Evolutionary conservation across 805 yeast species (phyloP), one percentile per base, ranked within the genome.

Genomic region (Metschnikowia similis): DNA sequence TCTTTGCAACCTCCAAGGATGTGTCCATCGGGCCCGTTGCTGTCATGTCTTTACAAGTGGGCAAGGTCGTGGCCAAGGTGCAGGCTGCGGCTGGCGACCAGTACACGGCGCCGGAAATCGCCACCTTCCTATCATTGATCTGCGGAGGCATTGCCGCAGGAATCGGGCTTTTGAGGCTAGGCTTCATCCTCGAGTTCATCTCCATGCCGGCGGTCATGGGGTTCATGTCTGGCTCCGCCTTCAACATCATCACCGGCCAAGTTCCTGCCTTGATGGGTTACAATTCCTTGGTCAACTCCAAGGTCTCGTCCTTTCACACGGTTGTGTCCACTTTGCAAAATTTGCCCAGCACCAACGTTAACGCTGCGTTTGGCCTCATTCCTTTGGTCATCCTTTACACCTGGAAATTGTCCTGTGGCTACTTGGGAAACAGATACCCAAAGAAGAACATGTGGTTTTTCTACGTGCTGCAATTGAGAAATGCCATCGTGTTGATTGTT

Each of bases 11-110:
- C 11, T 87, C 96, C 26, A 91, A 91, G 67, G 97, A 91, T 75
- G 96, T 91, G 35, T 86, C 95, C 53, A 90, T 91, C 60, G 97
- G 97, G 28, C 97, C 97, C 9, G 97, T 91, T 35, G 97, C 97
- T 10, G 97, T 91, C 50, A 90, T 91, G 96, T 87, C 96, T 13
- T 66, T 82, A 56, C 91, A 89, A 65, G 89, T 88, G 34, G 84
- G 91, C 45, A 87, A 85, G 65, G 89, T 88, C 49, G 76, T 91
- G 48, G 76, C 81, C 28, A 72, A 74, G 45, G 94, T 90, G 9
- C 80, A 80, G 53, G 57, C 35, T 2, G 56, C 65, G 47, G 57
- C 44, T 34, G 76, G 75, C 26, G 77, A 74, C 52, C 74, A 76
- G 54, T 73, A 74, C 46, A 60, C 77, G 5, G 86, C 82, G 2